Base-by-base conservation (phyloP, 78 protist genomes). In the Planoprotostelium fungivorum region DNA sequence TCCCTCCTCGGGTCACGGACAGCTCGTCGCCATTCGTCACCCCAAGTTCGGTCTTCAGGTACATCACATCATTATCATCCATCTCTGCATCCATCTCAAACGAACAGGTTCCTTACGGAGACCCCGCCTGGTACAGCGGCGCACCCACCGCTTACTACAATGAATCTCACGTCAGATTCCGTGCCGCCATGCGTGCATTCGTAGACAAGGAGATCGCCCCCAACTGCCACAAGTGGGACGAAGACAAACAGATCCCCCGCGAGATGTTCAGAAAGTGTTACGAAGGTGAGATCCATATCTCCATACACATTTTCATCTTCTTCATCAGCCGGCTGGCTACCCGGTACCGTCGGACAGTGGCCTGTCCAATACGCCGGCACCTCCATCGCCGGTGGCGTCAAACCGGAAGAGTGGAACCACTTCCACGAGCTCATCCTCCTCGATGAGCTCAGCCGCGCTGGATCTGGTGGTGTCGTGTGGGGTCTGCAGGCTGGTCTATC, bases 111-210 rank as follows among this genome's bases (percentile, higher is more conserved):
- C 93, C 93, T 1, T 91, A 89, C 35, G 90, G 90, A 85, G 95
- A 93, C 38, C 93, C 94, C 28, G 25, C 38, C 37, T 93, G 94
- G 93, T 93, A 91, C 86, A 93, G 91, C 86, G 95, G 95, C 34
- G 38, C 1, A 1, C 34, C n/a, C 86, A 37, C 87, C 38, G 86
- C 96, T 0, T 91, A 89, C 87, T 94, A 91, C 88, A 91, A 31
- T 0, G 93, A 91, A 34, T n/a, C 63, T n/a, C 96, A 94, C 94
- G 88, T 28, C n/a, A 51, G 31, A 0, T 89, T 73, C 35, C 88
- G 94, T 1, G 92, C 29, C 35, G 63, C 28, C 36, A 23, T 63
- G 29, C 87, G 96, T 29, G 10, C 92, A 35, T 94, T 94, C 84
- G 92, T 94, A 34, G 94, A 94, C 36, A 37, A 91, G 36, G 94